phyloP scores from a whole-genome alignment of 1,284 basidiomycete species.

The Lentinus polychrous region DNA sequence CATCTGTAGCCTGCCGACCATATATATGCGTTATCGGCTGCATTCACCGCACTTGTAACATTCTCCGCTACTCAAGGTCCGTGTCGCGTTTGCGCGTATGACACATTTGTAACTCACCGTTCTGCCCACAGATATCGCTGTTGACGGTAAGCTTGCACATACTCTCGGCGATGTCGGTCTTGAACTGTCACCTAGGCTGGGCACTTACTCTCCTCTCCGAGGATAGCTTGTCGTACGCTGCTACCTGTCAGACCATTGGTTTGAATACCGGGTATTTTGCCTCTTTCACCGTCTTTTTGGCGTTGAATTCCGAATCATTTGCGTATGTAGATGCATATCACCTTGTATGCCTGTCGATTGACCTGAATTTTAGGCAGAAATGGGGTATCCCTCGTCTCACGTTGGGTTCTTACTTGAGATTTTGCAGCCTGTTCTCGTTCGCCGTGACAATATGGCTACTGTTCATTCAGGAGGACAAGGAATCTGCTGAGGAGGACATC shows the following conservation, averaged over 20 bases:
- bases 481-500: slow-evolving; percentile 74
- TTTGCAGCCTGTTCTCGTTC: slow-evolving; percentile 82
- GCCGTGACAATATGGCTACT: slow-evolving; percentile 85
- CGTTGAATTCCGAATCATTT: slow-evolving; percentile 93
- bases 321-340: slow-evolving; percentile 49
- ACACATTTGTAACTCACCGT: slow-evolving; percentile 5
- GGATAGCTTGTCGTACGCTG: slow-evolving; percentile 94
- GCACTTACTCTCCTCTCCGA: slow-evolving; percentile 94
- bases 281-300: slow-evolving; percentile 96
- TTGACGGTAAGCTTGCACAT: slow-evolving; percentile 70
- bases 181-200: slow-evolving; percentile 58
- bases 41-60: slow-evolving; percentile 89
- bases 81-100: not conserved
- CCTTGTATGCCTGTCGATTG: slow-evolving; percentile 9
- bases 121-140: slow-evolving; percentile 76
- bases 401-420: slow-evolving; percentile 78
- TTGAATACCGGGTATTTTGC: slow-evolving; percentile 95
- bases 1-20: slow-evolving; percentile 71
- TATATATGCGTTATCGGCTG: slow-evolving; percentile 73
- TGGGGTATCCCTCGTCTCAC: slow-evolving; percentile 86
- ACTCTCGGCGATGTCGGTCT: not conserved
- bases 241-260: slow-evolving; percentile 97
- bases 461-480: slow-evolving; percentile 87
- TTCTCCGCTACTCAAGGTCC: slow-evolving; percentile 96
- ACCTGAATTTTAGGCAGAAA: slow-evolving; percentile 42